Base-by-base conservation (phyloP, 208 protist species). In the Phytomonas francai region DNA sequence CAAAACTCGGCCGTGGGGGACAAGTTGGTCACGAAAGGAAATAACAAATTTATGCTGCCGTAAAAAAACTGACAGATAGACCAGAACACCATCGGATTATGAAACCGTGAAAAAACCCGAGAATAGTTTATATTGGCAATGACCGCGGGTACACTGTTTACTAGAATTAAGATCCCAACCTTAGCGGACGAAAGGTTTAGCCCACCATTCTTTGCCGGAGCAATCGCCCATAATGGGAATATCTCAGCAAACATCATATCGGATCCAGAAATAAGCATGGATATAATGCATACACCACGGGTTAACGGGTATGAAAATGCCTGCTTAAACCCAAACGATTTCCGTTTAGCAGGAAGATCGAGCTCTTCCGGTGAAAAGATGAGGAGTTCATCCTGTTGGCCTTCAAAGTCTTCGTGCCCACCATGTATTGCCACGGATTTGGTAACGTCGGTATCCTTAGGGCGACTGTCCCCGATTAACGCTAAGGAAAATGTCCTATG, bases 231-330 rank as follows among this genome's bases (percentile, higher is more conserved):
- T 30, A 93, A 72, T 19, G 87, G 83, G 31, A 93, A 79, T 8
- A 77, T 76, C 66, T 87, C 72, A 1, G 73, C 68, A 61, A 82
- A 89, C 33, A 74, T 69, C 78, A 91, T 87, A 66, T 93, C 88
- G 0, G 81, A 76, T 12, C 51, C 71, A 3, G 65, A 77, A 33
- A 93, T 75, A 36, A 93, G 70, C 83, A 89, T 88, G 45, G 81
- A 89, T 25, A 89, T 77, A 42, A 89, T 72, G 19, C 76, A 78
- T 30, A 89, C 73, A 39, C 77, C 72, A 27, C 88, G 77, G 42
- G 84, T 80, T 32, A 77, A 66, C 1, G 71, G 66, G 33, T 75
- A 67, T 25, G 31, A 8, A 49, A 93, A 78, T 3, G 88, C 81
- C 33, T 87, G 74, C 56, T 72, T 74, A 67, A 84, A 93, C 3